Evolutionary conservation across 106 monocot genomes (phyloP).

Genomic region (Acorus calamus): DNA sequence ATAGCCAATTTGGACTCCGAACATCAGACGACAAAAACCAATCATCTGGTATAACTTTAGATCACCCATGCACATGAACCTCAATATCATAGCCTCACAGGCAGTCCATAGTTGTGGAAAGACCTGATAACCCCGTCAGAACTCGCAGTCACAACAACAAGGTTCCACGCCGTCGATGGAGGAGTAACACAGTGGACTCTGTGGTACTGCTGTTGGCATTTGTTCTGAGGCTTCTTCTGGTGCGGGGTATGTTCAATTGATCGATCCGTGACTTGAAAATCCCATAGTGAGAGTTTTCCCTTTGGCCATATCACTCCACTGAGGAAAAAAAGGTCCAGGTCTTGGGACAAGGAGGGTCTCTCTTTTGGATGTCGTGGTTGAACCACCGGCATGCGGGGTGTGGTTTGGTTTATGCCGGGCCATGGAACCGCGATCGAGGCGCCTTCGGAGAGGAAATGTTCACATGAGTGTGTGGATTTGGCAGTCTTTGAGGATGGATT

Average conservation of each 20-base stretch:
- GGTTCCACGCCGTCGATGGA: slow-evolving; percentile 32
- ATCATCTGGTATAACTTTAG: no score
- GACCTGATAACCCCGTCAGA: slow-evolving; percentile 58
- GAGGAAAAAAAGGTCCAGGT: slow-evolving; percentile 37
- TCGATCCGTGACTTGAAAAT: not conserved
- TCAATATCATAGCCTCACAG: slow-evolving; percentile 41
- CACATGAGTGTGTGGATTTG: slow-evolving; percentile 40
- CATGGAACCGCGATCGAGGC: slow-evolving; percentile 51
- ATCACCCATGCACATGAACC: no score
- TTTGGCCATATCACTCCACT: slow-evolving; percentile 65
- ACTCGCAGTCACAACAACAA: slow-evolving; percentile 64
- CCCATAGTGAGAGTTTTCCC: slow-evolving; percentile 41
- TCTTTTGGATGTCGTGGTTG: slow-evolving; percentile 13
- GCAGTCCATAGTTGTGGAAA: slow-evolving; percentile 80
- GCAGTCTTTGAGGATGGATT: slow-evolving; percentile 9
- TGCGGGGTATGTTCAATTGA: not conserved
- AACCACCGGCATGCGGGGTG: slow-evolving; percentile 3
- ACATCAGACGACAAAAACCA: no score
- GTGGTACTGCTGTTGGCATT: not conserved
- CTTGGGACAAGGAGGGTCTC: slow-evolving; percentile 23
- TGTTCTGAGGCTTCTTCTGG: not conserved
- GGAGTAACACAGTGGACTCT: slow-evolving; percentile 1
- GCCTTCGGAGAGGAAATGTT: slow-evolving; percentile 57
- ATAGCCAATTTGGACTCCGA: no score
- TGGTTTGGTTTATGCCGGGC: slow-evolving; percentile 26